Evolutionary conservation across 2,329 filamentous ascomycete species (phyloP).

Genomic region (Fusarium incarnatum): DNA sequence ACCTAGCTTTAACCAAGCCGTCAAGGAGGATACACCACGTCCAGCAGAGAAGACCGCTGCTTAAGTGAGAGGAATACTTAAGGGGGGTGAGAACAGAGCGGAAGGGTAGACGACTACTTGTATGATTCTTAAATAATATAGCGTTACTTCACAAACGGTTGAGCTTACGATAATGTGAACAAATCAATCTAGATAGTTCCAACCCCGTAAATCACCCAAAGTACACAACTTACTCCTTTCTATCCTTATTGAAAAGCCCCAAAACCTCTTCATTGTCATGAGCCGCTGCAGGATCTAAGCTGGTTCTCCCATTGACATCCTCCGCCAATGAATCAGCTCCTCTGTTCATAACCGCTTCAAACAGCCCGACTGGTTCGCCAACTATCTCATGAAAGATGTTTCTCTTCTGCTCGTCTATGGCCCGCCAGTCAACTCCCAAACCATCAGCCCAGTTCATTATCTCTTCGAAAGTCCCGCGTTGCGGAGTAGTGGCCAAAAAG

Average conservation of each 20-base stretch:
- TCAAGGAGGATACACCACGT: background rate
- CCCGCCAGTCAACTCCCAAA: slow-evolving; percentile 28
- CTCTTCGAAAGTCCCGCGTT: background rate
- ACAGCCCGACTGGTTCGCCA: background rate
- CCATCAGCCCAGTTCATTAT: slow-evolving; percentile 15
- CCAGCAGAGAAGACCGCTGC: background rate
- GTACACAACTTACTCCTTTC: background rate
- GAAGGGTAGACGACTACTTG: background rate
- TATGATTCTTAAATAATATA: background rate
- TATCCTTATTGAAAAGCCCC: slow-evolving; percentile 19
- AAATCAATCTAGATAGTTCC: background rate
- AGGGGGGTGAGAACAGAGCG: background rate
- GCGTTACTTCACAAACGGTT: background rate
- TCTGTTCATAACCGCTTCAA: slow-evolving; percentile 8
- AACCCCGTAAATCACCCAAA: background rate
- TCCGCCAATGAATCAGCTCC: slow-evolving; percentile 28
- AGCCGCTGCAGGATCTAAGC: slow-evolving; percentile 25
- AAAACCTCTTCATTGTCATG: slow-evolving; percentile 9
- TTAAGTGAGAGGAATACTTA: background rate
- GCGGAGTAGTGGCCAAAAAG: background rate
- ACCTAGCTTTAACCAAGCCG: slow-evolving; percentile 11
- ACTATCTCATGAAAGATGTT: slow-evolving; percentile 28
- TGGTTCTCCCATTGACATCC: slow-evolving; percentile 27
- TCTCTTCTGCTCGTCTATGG: slow-evolving; percentile 18
- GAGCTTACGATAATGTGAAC: background rate